Conservation (phyloP, 1,139 yeast species). For the Sugiyamaella paludigena region DNA sequence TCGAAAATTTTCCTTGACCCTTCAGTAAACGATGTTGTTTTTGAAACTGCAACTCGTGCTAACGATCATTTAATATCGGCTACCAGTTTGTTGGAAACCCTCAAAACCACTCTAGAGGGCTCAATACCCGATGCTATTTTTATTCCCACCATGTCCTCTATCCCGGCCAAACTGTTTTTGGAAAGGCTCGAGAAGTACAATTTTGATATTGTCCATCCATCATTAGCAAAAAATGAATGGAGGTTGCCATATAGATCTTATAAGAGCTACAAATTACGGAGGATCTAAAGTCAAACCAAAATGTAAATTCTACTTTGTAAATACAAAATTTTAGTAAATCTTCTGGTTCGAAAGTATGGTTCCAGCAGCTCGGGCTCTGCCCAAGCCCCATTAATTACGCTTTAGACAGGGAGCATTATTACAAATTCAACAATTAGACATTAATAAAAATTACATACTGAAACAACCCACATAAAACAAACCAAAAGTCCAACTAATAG, state of each 20-base stretch:
- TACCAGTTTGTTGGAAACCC: conserved; percentile 47
- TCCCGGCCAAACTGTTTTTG: conserved; percentile 65
- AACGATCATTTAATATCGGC: conserved; percentile 80
- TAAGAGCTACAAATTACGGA: conserved; percentile 45
- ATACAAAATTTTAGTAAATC: not conserved
- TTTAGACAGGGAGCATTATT: not conserved
- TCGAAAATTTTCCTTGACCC: conserved; percentile 1
- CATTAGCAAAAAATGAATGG: conserved; percentile 62
- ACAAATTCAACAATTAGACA: not conserved
- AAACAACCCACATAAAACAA: too few species aligned
- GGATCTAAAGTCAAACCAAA: too few species aligned
- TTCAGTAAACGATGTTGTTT: conserved; percentile 59
- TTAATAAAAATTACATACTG: too few species aligned
- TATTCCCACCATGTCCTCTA: conserved; percentile 61
- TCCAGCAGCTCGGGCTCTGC: conserved; percentile 3
- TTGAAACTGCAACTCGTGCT: conserved; percentile 69
- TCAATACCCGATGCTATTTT: conserved; percentile 62
- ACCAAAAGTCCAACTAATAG: too few species aligned
- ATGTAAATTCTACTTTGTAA: too few species aligned
- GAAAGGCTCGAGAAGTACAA: conserved; percentile 58
- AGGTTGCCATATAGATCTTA: conserved; percentile 67
- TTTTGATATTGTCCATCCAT: conserved; percentile 57
- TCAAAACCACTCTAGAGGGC: conserved; percentile 38
- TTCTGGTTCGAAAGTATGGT: too few species aligned
- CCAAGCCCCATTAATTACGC: not conserved